Evolutionary conservation across 768 basidiomycete species (phyloP).

Genomic region (Rubroboletus satanas): DNA sequence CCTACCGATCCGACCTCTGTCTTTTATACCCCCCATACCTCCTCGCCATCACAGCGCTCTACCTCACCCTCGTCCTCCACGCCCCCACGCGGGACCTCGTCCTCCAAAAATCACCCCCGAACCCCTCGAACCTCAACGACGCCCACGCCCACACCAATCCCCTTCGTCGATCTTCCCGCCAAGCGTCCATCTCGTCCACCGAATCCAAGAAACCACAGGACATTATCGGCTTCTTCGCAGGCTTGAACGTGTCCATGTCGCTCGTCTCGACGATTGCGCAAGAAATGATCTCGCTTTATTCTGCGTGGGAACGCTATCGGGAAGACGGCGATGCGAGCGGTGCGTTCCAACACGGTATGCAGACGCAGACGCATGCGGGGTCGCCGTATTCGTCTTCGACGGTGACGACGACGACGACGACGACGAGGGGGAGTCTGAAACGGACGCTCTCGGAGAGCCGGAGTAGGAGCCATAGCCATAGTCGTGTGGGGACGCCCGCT

Average conservation of each 20-base stretch:
- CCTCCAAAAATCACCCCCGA: slow-evolving; percentile 36
- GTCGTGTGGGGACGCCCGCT: slow-evolving; percentile 28
- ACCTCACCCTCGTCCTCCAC: slow-evolving; percentile 79
- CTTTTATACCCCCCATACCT: slow-evolving; percentile 95
- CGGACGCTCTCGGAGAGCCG: slow-evolving; percentile 20
- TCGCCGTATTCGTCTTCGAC: slow-evolving; percentile 19
- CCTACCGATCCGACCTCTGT: slow-evolving; percentile 88
- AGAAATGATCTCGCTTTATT: slow-evolving; percentile 87
- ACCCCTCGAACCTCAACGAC: slow-evolving; percentile 10
- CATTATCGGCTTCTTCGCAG: slow-evolving; percentile 77
- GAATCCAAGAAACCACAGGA: slow-evolving; percentile 49
- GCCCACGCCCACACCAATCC: slow-evolving; percentile 32
- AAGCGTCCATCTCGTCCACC: slow-evolving; percentile 32
- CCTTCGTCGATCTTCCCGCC: slow-evolving; percentile 55
- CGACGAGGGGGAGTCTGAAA: slow-evolving; percentile 19
- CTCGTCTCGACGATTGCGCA: slow-evolving; percentile 82
- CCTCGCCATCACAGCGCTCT: slow-evolving; percentile 88
- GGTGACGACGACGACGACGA: background rate
- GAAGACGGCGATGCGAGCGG: slow-evolving; percentile 51
- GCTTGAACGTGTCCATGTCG: slow-evolving; percentile 79
- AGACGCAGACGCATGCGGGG: slow-evolving; percentile 9
- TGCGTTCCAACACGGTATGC: slow-evolving; percentile 12
- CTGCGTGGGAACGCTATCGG: slow-evolving; percentile 82
- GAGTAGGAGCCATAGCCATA: slow-evolving; percentile 25
- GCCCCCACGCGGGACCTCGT: slow-evolving; percentile 47